phyloP scores from a whole-genome alignment of 2,329 filamentous ascomycete species.

The Ophiostoma perfectum region DNA sequence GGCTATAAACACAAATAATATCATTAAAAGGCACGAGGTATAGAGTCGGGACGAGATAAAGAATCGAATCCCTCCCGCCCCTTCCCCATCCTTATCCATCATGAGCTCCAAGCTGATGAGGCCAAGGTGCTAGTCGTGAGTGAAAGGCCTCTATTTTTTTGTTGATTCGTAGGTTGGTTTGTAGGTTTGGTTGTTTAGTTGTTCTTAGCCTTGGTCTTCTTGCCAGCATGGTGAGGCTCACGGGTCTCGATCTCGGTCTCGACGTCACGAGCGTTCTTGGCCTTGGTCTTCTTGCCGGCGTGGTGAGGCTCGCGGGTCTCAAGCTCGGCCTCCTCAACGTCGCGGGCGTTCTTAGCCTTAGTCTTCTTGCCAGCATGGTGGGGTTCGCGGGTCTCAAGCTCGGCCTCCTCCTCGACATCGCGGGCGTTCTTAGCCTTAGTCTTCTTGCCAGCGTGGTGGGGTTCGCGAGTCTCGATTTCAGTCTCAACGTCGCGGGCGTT shows the following conservation, averaged over 20 bases:
- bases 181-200: neutral
- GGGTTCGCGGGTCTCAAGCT: conserved; percentile 26
- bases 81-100: neutral
- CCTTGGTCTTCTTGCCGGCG: conserved; percentile 8
- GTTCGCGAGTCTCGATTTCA: conserved; percentile 23
- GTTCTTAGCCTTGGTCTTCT: conserved; percentile 22
- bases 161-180: neutral
- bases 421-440: conserved; percentile 8
- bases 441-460: conserved; percentile 30
- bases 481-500: neutral
- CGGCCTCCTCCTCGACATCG: conserved; percentile 11
- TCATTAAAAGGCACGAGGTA: neutral
- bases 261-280: neutral
- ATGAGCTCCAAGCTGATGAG: neutral
- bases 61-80: neutral
- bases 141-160: conserved; percentile 5
- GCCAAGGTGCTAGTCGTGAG: neutral
- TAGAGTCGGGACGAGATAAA: neutral
- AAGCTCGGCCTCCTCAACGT: no score
- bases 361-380: conserved; percentile 29
- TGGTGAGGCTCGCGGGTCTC: neutral
- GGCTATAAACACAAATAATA: neutral
- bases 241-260: conserved; percentile 12
- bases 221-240: conserved; percentile 27
- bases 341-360: conserved; percentile 13